These are phyloP conservation scores for Kingdonia uniflora DNA, from an alignment of 164 flowering plant genomes.

Conservation along the genomic window DNA sequence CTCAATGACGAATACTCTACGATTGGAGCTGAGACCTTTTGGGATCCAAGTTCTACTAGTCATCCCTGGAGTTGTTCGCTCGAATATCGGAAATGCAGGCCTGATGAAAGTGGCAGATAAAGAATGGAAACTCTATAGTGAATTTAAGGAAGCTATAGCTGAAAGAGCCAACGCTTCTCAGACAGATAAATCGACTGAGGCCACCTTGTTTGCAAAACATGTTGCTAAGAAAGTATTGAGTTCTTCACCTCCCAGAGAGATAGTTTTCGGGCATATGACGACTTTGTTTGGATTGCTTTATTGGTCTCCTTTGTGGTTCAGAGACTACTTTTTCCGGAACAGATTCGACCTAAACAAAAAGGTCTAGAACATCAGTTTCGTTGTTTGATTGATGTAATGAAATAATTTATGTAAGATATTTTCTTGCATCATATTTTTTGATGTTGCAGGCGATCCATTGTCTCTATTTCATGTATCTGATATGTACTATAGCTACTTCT, in stretches of 20 bases:
- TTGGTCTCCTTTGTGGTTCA: slow-evolving; percentile 48
- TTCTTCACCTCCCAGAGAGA: slow-evolving; percentile 45
- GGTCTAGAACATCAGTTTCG: slow-evolving; percentile 37
- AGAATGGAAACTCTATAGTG: slow-evolving; percentile 48
- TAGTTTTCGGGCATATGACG: slow-evolving; percentile 54
- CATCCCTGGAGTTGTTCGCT: slow-evolving; percentile 44
- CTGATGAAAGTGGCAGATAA: slow-evolving; percentile 19
- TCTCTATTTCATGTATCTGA: too few species aligned
- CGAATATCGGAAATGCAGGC: slow-evolving; percentile 38
- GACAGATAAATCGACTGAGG: slow-evolving; percentile 38
- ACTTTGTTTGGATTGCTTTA: slow-evolving; percentile 38
- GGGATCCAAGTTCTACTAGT: slow-evolving; percentile 51
- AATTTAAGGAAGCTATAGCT: slow-evolving; percentile 39
- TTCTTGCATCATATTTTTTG: too few species aligned
- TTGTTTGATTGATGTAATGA: too few species aligned
- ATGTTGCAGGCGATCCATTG: too few species aligned
- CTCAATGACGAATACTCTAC: slow-evolving; percentile 39
- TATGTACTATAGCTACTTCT: too few species aligned
- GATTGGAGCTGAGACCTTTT: slow-evolving; percentile 50
- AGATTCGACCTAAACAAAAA: slow-evolving; percentile 31
- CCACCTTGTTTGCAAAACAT: slow-evolving; percentile 41
- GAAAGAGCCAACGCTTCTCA: slow-evolving; percentile 60
- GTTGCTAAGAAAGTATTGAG: slow-evolving; percentile 47
- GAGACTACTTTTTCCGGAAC: slow-evolving; percentile 44
- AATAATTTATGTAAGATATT: too few species aligned